phyloP scores from a whole-genome alignment of 805 yeast genomes.

The Lachancea quebecensis region DNA sequence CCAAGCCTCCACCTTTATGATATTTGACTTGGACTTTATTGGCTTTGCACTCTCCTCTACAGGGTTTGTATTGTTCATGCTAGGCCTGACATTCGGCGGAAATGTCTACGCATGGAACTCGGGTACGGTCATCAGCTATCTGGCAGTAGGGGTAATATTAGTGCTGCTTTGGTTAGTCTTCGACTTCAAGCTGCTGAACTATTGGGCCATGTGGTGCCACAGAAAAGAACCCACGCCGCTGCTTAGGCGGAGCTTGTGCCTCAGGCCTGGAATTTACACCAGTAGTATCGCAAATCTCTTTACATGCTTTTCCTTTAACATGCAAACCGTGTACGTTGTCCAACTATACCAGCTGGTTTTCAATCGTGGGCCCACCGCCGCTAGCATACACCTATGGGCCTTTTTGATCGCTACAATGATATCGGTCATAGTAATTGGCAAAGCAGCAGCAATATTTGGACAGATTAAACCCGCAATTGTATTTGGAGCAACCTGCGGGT shows the following conservation, averaged over 20 bases:
- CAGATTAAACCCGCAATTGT: constrained; percentile 32
- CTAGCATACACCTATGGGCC: constrained; percentile 20
- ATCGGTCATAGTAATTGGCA: constrained; percentile 24
- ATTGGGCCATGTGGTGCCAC: not conserved
- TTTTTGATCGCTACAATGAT: constrained; percentile 19
- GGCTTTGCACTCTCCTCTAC: constrained; percentile 19
- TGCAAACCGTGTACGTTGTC: constrained; percentile 20
- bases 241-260: not conserved
- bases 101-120: constrained; percentile 49
- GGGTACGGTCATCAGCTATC: constrained; percentile 35
- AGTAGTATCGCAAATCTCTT: constrained; percentile 16
- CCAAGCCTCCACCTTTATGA: not conserved
- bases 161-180: constrained; percentile 40
- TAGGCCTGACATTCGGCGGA: constrained; percentile 42
- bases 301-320: constrained; percentile 16
- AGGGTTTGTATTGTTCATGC: constrained; percentile 17
- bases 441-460: constrained; percentile 30
- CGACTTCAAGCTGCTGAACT: constrained; percentile 31
- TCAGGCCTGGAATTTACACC: constrained; percentile 9
- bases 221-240: constrained; percentile 1
- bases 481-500: constrained; percentile 27
- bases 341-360: constrained; percentile 24
- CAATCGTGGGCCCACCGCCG: constrained; percentile 20
- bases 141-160: constrained; percentile 38
- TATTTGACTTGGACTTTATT: constrained; percentile 19